Evolutionary conservation across 1,284 basidiomycete genomes (phyloP).

Genomic region (Leccinum solheimii): DNA sequence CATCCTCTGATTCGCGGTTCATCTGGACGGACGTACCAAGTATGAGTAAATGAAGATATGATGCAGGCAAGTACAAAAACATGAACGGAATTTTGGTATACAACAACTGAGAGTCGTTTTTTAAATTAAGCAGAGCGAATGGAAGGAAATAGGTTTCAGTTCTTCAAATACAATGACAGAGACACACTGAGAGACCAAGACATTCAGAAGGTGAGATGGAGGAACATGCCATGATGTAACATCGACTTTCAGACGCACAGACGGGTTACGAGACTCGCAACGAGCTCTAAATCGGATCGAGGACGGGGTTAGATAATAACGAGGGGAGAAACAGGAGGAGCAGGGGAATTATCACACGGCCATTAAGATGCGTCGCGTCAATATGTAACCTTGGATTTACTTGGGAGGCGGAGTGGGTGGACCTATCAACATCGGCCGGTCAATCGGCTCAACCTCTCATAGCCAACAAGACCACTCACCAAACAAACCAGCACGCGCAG

Average conservation of each 20-base stretch:
- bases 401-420: conserved; percentile 61
- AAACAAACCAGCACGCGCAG: conserved; percentile 60
- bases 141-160: neutral
- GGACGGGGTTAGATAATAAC: neutral
- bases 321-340: neutral
- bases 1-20: too few species aligned
- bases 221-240: neutral
- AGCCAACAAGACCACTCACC: conserved; percentile 39
- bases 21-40: too few species aligned
- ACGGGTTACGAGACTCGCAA: neutral
- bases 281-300: neutral
- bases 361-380: neutral
- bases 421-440: conserved; percentile 35
- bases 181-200: neutral
- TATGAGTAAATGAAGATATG: neutral
- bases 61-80: neutral
- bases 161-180: neutral
- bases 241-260: neutral
- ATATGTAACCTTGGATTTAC: conserved; percentile 26
- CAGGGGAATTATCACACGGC: neutral
- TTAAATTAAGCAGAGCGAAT: neutral
- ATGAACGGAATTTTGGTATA: neutral
- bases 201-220: neutral
- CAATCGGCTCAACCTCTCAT: neutral
- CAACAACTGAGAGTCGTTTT: neutral